Evolutionary conservation across 805 yeast species (phyloP).

Genomic region (Candida loeiensis): DNA sequence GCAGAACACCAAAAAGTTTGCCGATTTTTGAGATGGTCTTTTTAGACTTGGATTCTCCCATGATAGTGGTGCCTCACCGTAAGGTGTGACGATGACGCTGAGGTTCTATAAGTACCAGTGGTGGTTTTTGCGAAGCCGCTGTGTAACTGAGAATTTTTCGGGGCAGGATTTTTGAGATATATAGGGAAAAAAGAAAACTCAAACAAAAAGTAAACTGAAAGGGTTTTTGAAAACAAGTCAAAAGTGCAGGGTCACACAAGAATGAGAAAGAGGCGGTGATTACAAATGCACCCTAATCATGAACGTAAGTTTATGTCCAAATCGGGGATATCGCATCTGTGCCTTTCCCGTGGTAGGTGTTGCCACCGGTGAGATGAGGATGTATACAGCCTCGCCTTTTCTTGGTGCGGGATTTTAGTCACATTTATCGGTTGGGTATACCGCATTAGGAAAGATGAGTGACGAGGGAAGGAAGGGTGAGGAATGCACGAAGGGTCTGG

Average conservation of each 20-base stretch:
- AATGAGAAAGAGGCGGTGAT: too few species aligned
- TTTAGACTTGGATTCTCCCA: slow-evolving; percentile 23
- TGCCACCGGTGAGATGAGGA: not conserved
- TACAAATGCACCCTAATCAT: too few species aligned
- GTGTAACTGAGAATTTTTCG: slow-evolving; percentile 1
- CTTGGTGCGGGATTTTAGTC: slow-evolving; percentile 2
- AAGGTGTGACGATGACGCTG: not conserved
- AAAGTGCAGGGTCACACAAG: too few species aligned
- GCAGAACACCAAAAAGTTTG: slow-evolving; percentile 24
- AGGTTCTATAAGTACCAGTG: slow-evolving; percentile 2
- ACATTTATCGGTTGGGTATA: not conserved
- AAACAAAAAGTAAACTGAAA: not conserved
- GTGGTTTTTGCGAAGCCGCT: slow-evolving; percentile 1
- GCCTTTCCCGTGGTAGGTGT: not conserved
- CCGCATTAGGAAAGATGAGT: not conserved
- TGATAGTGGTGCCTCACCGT: slow-evolving; percentile 6
- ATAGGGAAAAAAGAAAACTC: slow-evolving; percentile 6
- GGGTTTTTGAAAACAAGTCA: not conserved
- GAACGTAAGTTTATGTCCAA: too few species aligned
- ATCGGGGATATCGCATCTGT: too few species aligned
- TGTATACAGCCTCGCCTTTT: not conserved
- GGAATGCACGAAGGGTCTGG: not conserved
- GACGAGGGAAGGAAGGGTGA: not conserved
- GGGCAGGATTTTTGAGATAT: slow-evolving; percentile 1
- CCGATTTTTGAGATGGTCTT: slow-evolving; percentile 22